A percentile compares a stretch with the other conserved stretches of the same genome.
Evolutionary conservation across 495 filamentous ascomycete species (phyloP).

Genomic region (Halenospora varia): DNA sequence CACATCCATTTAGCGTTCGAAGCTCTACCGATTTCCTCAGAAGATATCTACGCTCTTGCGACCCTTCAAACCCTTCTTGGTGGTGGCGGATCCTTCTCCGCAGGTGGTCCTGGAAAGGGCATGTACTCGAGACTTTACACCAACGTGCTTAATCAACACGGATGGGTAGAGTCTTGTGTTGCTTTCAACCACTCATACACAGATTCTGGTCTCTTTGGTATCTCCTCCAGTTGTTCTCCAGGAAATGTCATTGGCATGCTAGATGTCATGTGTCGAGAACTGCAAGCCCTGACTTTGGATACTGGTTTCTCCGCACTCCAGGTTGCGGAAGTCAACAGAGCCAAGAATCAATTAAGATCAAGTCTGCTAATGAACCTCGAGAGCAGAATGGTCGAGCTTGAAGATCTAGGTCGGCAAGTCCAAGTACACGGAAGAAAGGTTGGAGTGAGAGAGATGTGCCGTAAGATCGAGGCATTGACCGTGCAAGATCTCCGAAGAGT

Average conservation of each 20-base stretch:
- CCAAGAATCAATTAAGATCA: conserved; percentile 94
- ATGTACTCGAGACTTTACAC: conserved; percentile 98
- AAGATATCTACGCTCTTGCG: conserved; percentile 93
- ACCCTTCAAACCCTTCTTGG: conserved; percentile 96
- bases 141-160: conserved; percentile 94
- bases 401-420: conserved; percentile 93
- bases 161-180: conserved; percentile 92
- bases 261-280: conserved; percentile 89
- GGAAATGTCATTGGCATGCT: conserved; percentile 72
- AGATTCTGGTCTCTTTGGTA: conserved; percentile 92
- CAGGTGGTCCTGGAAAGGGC: conserved; percentile 94
- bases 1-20: conserved; percentile 96
- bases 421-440: conserved; percentile 93
- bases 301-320: conserved; percentile 65
- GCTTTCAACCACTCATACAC: conserved; percentile 98
- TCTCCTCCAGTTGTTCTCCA: conserved; percentile 79
- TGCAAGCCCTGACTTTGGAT: conserved; percentile 71
- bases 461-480: conserved; percentile 75
- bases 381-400: conserved; percentile 95
- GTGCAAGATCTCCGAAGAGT: conserved; percentile 80
- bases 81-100: conserved; percentile 95
- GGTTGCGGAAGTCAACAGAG: conserved; percentile 79
- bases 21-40: conserved; percentile 81
- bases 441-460: conserved; percentile 88
- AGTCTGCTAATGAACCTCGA: conserved; percentile 97